phyloP scores from a whole-genome alignment of 371 early-diverging fungal species.

The Choanephora cucurbitarum region DNA sequence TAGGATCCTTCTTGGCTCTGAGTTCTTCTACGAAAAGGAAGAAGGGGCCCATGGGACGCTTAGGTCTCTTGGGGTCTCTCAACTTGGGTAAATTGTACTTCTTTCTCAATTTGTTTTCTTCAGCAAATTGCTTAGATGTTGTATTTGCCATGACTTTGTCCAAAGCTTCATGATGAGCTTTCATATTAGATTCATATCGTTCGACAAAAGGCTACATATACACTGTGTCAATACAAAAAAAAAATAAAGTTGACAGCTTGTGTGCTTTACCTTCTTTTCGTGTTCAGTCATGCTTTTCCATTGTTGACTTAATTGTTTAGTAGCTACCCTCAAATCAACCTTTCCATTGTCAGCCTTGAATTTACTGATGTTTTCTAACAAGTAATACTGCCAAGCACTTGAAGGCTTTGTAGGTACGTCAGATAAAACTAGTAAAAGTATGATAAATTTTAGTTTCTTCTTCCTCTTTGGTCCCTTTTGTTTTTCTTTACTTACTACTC shows the following conservation, averaged over 20 bases:
- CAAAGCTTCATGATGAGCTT: slow-evolving; percentile 27
- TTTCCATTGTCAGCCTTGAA: slow-evolving; percentile 31
- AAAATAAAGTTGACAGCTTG: too few species aligned
- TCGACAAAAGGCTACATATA: slow-evolving; percentile 32
- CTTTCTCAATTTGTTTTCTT: slow-evolving; percentile 53
- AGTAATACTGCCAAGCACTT: slow-evolving; percentile 53
- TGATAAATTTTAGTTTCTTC: too few species aligned
- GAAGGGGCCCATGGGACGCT: slow-evolving; percentile 51
- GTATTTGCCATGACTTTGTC: slow-evolving; percentile 44
- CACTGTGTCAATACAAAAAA: background rate
- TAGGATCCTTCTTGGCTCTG: slow-evolving; percentile 3
- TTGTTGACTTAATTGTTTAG: slow-evolving; percentile 20
- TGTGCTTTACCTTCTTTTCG: slow-evolving; percentile 39
- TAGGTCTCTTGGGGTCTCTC: slow-evolving; percentile 66
- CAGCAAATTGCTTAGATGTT: slow-evolving; percentile 49
- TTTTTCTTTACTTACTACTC: slow-evolving; percentile 48
- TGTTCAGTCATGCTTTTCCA: slow-evolving; percentile 33
- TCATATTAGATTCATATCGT: slow-evolving; percentile 29
- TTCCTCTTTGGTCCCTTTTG: too few species aligned
- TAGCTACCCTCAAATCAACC: slow-evolving; percentile 21
- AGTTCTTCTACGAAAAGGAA: slow-evolving; percentile 42
- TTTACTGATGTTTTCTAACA: slow-evolving; percentile 43
- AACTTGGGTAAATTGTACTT: slow-evolving; percentile 49
- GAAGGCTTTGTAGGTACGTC: slow-evolving; percentile 52
- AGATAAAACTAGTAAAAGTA: too few species aligned